phyloP scores from a whole-genome alignment of 2,329 filamentous ascomycete species.

The Fusarium stilboides region DNA sequence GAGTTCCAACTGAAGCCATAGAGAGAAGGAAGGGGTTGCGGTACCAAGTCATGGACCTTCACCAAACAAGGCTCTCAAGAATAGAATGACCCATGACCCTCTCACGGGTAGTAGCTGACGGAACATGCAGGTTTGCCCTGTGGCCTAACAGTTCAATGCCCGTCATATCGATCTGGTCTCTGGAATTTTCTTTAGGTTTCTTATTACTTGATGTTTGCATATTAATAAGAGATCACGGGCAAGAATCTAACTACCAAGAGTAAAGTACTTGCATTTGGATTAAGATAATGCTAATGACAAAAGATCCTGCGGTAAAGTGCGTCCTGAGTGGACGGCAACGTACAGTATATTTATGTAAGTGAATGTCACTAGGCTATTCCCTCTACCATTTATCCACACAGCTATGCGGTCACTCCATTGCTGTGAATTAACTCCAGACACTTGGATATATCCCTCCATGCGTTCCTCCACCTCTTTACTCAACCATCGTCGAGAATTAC shows the following conservation, averaged over 20 bases:
- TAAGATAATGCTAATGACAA: too few relatives aligned
- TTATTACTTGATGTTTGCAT: neutral
- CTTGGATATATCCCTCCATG: neutral
- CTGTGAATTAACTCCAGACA: neutral
- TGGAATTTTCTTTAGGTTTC: too few relatives aligned
- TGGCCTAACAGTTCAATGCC: neutral
- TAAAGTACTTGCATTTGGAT: too few relatives aligned
- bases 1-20: too few relatives aligned
- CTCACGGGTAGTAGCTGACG: neutral
- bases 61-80: neutral
- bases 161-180: neutral
- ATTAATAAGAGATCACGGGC: neutral
- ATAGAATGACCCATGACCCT: neutral
- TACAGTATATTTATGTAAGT: constrained; percentile 9
- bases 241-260: neutral
- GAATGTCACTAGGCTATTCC: constrained; percentile 7
- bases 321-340: neutral
- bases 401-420: neutral
- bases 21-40: too few relatives aligned
- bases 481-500: neutral
- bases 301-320: neutral
- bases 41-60: too few relatives aligned
- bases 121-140: neutral
- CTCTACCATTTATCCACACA: neutral
- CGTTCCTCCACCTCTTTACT: neutral